Conservation (phyloP, 129 eudicot species). For the Lactuca sativa region DNA sequence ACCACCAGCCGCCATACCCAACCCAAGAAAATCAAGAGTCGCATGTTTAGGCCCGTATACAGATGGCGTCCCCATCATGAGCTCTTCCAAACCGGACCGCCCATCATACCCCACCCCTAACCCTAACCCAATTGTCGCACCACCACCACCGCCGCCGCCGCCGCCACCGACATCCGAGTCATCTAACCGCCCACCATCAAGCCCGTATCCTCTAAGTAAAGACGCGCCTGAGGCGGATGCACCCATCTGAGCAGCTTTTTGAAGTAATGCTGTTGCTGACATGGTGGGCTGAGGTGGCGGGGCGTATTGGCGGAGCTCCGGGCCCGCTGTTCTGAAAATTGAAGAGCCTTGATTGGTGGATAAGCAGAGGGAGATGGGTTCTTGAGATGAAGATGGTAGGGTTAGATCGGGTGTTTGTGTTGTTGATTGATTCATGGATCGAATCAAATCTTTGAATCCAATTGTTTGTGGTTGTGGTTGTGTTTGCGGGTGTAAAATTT, state of each 20-base stretch:
- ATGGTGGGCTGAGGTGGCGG: constrained; percentile 82
- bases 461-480: constrained; percentile 38
- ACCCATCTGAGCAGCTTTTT: constrained; percentile 98
- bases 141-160: constrained; percentile 22
- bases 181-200: constrained; percentile 42
- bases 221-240: constrained; percentile 75
- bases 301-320: constrained; percentile 69
- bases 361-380: constrained; percentile 74
- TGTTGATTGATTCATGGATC: constrained; percentile 43
- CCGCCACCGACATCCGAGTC: constrained; percentile 41
- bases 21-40: constrained; percentile 92
- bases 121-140: constrained; percentile 68
- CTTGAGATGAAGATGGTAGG: constrained; percentile 51
- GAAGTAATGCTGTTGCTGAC: constrained; percentile 97
- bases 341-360: constrained; percentile 78
- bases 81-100: constrained; percentile 78
- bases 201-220: constrained; percentile 70
- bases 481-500: constrained; percentile 40
- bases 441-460: constrained; percentile 53
- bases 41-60: constrained; percentile 82
- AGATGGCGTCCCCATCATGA: constrained; percentile 92
- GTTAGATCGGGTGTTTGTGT: constrained; percentile 36
- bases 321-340: constrained; percentile 54
- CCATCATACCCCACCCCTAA: constrained; percentile 71
- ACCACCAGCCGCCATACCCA: constrained; percentile 95